Base-by-base conservation (phyloP, 2,329 filamentous ascomycete species). In the Pyricularia pennisetigena region DNA sequence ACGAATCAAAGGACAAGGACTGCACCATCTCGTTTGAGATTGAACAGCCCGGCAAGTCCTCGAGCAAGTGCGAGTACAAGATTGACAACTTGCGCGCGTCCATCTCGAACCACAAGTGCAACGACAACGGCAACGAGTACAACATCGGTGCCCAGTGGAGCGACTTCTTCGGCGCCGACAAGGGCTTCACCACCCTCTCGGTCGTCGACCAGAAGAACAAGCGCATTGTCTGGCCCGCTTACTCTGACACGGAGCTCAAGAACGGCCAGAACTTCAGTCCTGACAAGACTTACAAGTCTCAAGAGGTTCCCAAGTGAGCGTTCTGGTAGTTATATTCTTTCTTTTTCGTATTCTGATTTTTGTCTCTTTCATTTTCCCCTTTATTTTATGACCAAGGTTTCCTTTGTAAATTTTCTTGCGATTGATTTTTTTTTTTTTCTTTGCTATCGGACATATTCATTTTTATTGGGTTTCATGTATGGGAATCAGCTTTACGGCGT, bases 111-210 rank as follows among this genome's bases (percentile, higher is more conserved):
- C 59, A 62, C 59, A 62, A 62, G 59, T 62, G 59, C 59, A 62
- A 62, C 12, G 59, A 62, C 59, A 28, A 28, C 59, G 59, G 83
- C 77, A 84, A 83, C 62, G 73, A 72, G 69, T 87, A 79, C 79
- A 82, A 79, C 70, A 72, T 87, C 73, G 83, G 82, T 67, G 81
- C 81, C 2, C 82, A 82, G 76, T 87, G 84, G 84, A 84, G 81
- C 74, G 83, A 79, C 73, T 81, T 85, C 73, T 87, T 87, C 71
- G 85, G 84, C 66, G 69, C 76, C 14, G 81, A 75, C 70, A 77
- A 82, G 26, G 85, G 83, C 71, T 87, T 86, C 79, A 86, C 84
- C 28, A 85, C 82, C n/a, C 76, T 87, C 29, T 78, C 81, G 24
- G 81, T 87, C 67, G 79, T 82, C 63, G 77, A 85, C 75, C 75